Evolutionary conservation across 495 filamentous ascomycete genomes (phyloP), one percentile per base, ranked within the genome.

Genomic region (Lophiotrema nucula): DNA sequence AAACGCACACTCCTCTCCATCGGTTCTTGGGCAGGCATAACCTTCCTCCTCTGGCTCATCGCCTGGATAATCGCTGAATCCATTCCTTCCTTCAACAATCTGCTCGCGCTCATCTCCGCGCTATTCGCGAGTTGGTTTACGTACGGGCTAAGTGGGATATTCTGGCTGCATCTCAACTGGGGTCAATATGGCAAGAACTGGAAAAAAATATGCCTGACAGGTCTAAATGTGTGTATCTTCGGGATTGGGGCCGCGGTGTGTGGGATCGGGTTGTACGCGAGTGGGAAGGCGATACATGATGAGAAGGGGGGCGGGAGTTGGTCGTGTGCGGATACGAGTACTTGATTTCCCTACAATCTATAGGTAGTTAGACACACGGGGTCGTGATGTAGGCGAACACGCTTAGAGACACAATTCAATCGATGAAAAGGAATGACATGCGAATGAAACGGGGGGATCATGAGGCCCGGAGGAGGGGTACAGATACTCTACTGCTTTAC

Each of bases 21-120:
- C 16, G 67, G 72, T 27, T 73, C 76, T 3, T 91, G 88, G 88
- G 56, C 84, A 3, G 72, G 60, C 13, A 82, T 89, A 19, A 78
- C 80, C 3, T 52, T 77, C n/a, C 43, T 58, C 46, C 72, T 90
- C 24, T 89, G 86, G 71, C 43, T 85, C 8, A 41, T 88, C 6
- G 84, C 85, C 6, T 90, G 84, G 83, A 72, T 90, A 55, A 84
- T 91, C 62, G 84, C 87, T 10, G 77, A 83, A 53, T 80, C 84
- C 1, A 87, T 90, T 24, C 88, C 88, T 0, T 81, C 87, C 62
- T 90, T 90, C 73, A 83, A 79, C 62, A 77, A 82, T 47, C 68
- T 90, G 48, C 71, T 90, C 10, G 21, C 11, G 16, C 25, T 58
- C 16, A 51, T 33, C 27, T 38, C 47, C 6, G 55, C 55, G 11